Conservation (phyloP, 2,329 filamentous ascomycete genomes). For the Atkinsonella texensis region DNA sequence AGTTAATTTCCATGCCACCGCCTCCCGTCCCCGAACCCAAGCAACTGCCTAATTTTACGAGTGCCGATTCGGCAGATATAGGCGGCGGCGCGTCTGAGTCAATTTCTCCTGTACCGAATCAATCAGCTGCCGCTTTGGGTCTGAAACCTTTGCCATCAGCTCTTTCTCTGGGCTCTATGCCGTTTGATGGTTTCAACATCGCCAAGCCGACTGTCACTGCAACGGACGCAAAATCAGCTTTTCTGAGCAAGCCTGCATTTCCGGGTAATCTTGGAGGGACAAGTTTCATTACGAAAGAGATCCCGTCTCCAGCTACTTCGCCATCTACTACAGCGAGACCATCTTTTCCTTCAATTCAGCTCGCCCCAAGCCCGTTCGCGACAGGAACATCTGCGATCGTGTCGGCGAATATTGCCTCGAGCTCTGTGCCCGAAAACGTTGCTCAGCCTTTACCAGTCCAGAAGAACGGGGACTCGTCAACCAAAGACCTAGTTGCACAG, state of each 20-base stretch:
- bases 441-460: neutral
- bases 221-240: neutral
- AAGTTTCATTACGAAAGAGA: neutral
- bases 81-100: neutral
- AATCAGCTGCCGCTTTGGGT: neutral
- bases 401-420: neutral
- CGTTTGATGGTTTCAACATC: neutral
- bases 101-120: neutral
- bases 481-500: neutral
- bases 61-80: neutral
- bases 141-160: neutral
- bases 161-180: neutral
- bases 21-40: constrained; percentile 7
- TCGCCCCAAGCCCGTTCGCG: neutral
- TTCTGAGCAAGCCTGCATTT: neutral
- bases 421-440: neutral
- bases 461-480: neutral
- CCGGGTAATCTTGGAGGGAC: neutral
- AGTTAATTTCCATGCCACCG: constrained; percentile 5
- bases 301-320: neutral
- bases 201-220: neutral
- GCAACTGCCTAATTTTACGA: neutral
- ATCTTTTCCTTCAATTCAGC: neutral
- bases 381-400: neutral
- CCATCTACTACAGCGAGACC: neutral